Evolutionary conservation across 345 rosid genomes (phyloP).

Genomic region (Salix viminalis): DNA sequence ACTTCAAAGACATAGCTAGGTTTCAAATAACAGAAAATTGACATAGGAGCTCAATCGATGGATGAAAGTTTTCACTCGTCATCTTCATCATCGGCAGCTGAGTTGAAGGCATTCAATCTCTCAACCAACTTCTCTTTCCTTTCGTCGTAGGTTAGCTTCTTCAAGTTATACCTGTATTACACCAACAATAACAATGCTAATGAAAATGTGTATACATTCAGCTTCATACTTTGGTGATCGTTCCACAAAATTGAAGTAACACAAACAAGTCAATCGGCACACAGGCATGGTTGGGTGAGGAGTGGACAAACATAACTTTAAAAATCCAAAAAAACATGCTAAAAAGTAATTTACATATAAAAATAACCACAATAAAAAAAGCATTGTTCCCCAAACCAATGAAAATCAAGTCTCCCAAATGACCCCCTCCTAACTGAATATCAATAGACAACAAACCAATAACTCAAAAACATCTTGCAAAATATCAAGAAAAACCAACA

Average conservation of each 20-base stretch:
- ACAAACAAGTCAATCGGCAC: no score
- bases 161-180: slow-evolving; percentile 64
- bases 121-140: slow-evolving; percentile 79
- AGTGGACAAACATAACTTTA: no score
- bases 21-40: neutral
- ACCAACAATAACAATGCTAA: neutral
- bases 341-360: no score
- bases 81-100: slow-evolving; percentile 39
- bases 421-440: no score
- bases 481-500: neutral
- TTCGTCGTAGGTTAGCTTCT: slow-evolving; percentile 78
- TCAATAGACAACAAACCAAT: no score
- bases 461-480: neutral
- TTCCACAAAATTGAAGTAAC: no score
- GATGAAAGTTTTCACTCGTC: slow-evolving; percentile 22
- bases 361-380: no score
- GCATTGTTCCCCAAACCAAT: no score
- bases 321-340: no score
- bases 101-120: slow-evolving; percentile 62
- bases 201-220: no score
- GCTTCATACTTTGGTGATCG: neutral
- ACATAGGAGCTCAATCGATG: neutral
- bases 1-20: neutral
- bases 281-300: no score
- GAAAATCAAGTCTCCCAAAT: no score